phyloP scores from a whole-genome alignment of 164 flowering plant species.

The Euptelea pleiosperma region DNA sequence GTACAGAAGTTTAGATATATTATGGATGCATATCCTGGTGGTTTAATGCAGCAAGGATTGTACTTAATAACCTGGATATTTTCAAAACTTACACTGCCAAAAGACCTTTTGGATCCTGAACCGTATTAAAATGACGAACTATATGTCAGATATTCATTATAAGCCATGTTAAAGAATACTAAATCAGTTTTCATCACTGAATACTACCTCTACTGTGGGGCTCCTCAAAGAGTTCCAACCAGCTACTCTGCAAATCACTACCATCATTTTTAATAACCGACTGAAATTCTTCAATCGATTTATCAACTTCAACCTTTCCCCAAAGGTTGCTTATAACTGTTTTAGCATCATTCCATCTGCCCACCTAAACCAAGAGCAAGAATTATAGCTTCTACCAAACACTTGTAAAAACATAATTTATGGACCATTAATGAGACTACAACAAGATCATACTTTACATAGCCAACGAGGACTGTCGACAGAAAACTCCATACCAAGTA shows the following conservation, averaged over 20 bases:
- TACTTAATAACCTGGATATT: no score
- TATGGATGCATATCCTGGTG: no score
- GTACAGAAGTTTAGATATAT: no score
- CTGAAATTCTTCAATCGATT: constrained; percentile 62
- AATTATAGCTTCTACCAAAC: neutral
- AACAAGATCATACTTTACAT: constrained; percentile 51
- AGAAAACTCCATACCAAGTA: constrained; percentile 79
- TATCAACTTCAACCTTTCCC: constrained; percentile 67
- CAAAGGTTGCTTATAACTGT: constrained; percentile 52
- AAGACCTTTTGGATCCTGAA: no score
- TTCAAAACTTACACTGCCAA: no score
- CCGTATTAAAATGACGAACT: no score
- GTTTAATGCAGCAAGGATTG: no score
- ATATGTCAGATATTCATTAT: no score
- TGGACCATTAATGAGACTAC: constrained; percentile 2
- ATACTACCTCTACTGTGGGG: constrained; percentile 76
- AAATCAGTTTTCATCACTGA: constrained; percentile 4
- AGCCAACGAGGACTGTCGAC: constrained; percentile 97
- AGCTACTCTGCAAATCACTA: constrained; percentile 51
- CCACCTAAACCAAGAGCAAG: constrained; percentile 39
- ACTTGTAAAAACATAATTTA: neutral
- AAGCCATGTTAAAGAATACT: no score
- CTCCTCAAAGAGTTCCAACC: constrained; percentile 67
- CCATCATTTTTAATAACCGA: constrained; percentile 55
- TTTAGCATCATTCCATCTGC: constrained; percentile 58